These are phyloP conservation scores for Coemansia aciculifera DNA, from an alignment of 192 early-diverging fungal genomes.

Conservation along the genomic window DNA sequence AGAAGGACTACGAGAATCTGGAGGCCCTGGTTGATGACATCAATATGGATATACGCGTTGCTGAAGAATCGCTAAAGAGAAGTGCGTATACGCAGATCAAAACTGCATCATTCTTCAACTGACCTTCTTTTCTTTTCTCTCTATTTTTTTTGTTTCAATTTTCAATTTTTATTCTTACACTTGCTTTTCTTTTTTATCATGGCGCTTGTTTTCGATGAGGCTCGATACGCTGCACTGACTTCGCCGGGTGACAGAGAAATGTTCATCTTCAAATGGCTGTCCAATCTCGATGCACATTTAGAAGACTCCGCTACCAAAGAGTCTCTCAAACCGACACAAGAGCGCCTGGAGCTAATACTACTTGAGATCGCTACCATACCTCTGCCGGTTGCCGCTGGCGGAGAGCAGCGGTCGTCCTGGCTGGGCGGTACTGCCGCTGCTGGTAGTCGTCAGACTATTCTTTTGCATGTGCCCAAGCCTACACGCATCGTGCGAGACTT, in stretches of 20 bases:
- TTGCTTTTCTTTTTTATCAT: slow-evolving; percentile 6
- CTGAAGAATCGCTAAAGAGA: slow-evolving; percentile 25
- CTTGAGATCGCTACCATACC: slow-evolving; percentile 65
- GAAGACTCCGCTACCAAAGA: slow-evolving; percentile 42
- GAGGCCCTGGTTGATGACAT: slow-evolving; percentile 93
- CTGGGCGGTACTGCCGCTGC: slow-evolving; percentile 53
- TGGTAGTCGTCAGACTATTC: slow-evolving; percentile 39
- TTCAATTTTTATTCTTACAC: background rate
- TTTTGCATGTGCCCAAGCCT: slow-evolving; percentile 27
- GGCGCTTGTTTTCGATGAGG: slow-evolving; percentile 57
- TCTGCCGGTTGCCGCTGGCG: slow-evolving; percentile 59
- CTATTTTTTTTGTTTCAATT: background rate
- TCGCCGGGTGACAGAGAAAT: slow-evolving; percentile 73
- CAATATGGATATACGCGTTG: slow-evolving; percentile 71
- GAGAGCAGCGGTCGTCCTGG: slow-evolving; percentile 65
- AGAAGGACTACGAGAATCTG: slow-evolving; percentile 85
- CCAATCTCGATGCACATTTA: slow-evolving; percentile 73
- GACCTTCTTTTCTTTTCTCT: background rate
- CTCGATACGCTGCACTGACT: slow-evolving; percentile 37
- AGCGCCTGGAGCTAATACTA: slow-evolving; percentile 72
- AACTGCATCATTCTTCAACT: slow-evolving; percentile 10
- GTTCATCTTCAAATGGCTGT: slow-evolving; percentile 88
- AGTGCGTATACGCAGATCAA: slow-evolving; percentile 20
- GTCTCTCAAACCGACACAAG: slow-evolving; percentile 62
- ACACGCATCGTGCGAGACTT: slow-evolving; percentile 35